These are phyloP conservation scores for Xylaria sp. DNA, from an alignment of 2,329 filamentous ascomycete species.

Conservation along the genomic window DNA sequence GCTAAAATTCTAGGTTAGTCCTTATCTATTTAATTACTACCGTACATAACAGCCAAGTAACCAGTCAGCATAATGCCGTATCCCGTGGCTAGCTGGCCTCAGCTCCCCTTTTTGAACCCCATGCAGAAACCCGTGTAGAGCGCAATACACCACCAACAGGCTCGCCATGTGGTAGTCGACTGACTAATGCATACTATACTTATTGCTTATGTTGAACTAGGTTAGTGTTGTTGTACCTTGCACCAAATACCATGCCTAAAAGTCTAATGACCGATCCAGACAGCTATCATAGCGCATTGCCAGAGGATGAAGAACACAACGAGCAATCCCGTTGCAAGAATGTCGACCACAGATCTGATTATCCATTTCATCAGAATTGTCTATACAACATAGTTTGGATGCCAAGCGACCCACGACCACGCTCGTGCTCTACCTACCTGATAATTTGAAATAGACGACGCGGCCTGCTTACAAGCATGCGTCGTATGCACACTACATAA, in stretches of 20 bases:
- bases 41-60: background rate
- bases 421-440: background rate
- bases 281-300: background rate
- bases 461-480: background rate
- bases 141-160: background rate
- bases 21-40: too few relatives aligned
- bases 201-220: background rate
- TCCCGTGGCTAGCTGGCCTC: background rate
- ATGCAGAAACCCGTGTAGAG: too few relatives aligned
- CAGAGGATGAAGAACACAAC: background rate
- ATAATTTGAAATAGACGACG: slow-evolving; percentile 9
- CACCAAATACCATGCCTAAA: background rate
- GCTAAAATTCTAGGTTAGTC: too few relatives aligned
- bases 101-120: background rate
- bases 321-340: background rate
- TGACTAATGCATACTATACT: slow-evolving; percentile 17
- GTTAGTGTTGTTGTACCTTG: background rate
- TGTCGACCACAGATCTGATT: background rate
- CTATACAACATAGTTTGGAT: background rate
- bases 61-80: too few relatives aligned
- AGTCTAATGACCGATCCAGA: background rate
- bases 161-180: slow-evolving; percentile 25
- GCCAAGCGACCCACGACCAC: background rate
- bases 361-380: background rate
- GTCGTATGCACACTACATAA: background rate